Conservation (phyloP, 306 rosid species). For the Prinsepia uniflora region DNA sequence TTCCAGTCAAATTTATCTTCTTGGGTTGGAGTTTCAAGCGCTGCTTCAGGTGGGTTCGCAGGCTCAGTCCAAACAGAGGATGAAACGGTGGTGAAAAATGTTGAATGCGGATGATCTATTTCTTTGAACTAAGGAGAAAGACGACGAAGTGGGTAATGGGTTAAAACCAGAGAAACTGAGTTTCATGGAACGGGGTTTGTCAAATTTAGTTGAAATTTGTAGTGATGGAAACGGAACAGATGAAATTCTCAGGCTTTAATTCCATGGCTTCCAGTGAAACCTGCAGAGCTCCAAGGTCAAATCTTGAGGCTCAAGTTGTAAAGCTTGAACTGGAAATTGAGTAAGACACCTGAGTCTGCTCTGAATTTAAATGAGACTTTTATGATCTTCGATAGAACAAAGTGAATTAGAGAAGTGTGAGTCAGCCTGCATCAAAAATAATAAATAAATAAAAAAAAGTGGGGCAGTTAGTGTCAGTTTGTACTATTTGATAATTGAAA, state of each 20-base stretch:
- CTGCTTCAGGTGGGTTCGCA: slow-evolving; percentile 30
- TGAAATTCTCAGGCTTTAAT: slow-evolving; percentile 36
- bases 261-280: slow-evolving; percentile 41
- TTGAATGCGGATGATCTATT: slow-evolving; percentile 22
- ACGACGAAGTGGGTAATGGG: slow-evolving; percentile 16
- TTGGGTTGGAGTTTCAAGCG: slow-evolving; percentile 21
- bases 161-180: slow-evolving; percentile 26
- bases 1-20: slow-evolving; percentile 71
- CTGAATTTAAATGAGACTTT: neutral
- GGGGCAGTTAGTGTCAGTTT: too few relatives aligned
- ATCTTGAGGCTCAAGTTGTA: neutral
- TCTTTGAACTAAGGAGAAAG: slow-evolving; percentile 15
- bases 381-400: too few relatives aligned
- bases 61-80: slow-evolving; percentile 49
- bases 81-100: slow-evolving; percentile 50
- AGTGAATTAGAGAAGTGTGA: too few relatives aligned
- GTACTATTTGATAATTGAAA: too few relatives aligned
- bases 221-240: slow-evolving; percentile 31
- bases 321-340: neutral
- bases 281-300: slow-evolving; percentile 1
- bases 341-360: slow-evolving; percentile 3
- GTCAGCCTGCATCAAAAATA: too few relatives aligned
- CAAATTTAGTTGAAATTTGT: slow-evolving; percentile 26
- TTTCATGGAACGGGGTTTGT: slow-evolving; percentile 25
- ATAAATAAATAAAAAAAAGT: too few relatives aligned